phyloP scores from a whole-genome alignment of 352 stramenopile species.

The Salisapilia sapeloensis region DNA sequence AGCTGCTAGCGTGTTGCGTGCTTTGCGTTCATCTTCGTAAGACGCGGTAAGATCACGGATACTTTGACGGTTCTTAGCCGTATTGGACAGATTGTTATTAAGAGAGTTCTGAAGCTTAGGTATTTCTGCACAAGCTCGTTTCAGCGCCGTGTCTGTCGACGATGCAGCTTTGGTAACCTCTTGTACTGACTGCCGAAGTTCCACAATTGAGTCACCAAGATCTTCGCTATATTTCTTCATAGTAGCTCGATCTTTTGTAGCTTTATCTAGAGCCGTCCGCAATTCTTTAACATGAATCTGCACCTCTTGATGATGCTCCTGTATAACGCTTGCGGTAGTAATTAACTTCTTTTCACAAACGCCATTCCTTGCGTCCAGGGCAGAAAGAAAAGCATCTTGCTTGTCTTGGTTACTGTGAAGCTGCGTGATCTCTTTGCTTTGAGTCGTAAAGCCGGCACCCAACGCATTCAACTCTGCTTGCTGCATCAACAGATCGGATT shows the following conservation, averaged over 20 bases:
- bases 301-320: conserved; percentile 27
- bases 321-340: conserved; percentile 10
- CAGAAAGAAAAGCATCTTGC: conserved; percentile 12
- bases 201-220: conserved; percentile 18
- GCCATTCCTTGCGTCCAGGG: conserved; percentile 18
- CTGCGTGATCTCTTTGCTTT: conserved; percentile 15
- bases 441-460: conserved; percentile 7
- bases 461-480: conserved; percentile 12
- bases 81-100: conserved; percentile 14
- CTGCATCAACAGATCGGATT: conserved; percentile 12
- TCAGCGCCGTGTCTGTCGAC: conserved; percentile 19
- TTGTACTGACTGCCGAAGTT: conserved; percentile 24
- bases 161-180: conserved; percentile 21
- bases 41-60: conserved; percentile 13
- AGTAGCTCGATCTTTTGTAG: conserved; percentile 11
- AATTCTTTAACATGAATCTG: conserved; percentile 11
- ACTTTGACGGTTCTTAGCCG: conserved; percentile 22
- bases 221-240: conserved; percentile 20
- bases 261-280: conserved; percentile 10
- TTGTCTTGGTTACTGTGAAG: conserved; percentile 11
- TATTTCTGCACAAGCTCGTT: conserved; percentile 23
- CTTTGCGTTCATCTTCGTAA: conserved; percentile 15
- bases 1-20: conserved; percentile 6
- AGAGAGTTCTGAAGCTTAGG: conserved; percentile 25
- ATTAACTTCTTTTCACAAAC: conserved; percentile 24